Percentiles rank a stretch among this genome's conserved stretches.
Conservation (phyloP, 129 eudicot genomes). For the Lonicera japonica region DNA sequence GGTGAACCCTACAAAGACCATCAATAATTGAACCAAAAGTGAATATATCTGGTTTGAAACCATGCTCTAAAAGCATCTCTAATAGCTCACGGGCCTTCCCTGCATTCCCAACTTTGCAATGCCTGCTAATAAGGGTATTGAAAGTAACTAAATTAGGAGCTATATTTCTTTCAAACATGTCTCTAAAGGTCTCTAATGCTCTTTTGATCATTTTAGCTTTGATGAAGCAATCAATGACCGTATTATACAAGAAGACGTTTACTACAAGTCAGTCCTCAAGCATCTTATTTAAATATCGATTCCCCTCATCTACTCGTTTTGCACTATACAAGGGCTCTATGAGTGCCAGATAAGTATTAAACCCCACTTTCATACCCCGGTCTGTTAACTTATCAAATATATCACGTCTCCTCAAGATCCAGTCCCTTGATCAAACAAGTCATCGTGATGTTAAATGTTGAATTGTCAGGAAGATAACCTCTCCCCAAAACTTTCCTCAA, state of each 20-base stretch:
- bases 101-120: slow-evolving; percentile 57
- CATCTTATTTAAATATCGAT: slow-evolving; percentile 45
- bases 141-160: slow-evolving; percentile 75
- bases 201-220: slow-evolving; percentile 57
- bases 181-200: slow-evolving; percentile 49
- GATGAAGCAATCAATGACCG: slow-evolving; percentile 72
- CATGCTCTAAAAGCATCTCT: slow-evolving; percentile 46
- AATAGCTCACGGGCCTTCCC: slow-evolving; percentile 52
- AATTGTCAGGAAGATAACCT: slow-evolving; percentile 64
- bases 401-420: slow-evolving; percentile 55
- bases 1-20: slow-evolving; percentile 68
- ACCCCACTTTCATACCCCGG: slow-evolving; percentile 45
- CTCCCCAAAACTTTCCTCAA: slow-evolving; percentile 36
- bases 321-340: slow-evolving; percentile 51
- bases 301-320: slow-evolving; percentile 37
- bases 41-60: slow-evolving; percentile 65
- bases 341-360: slow-evolving; percentile 55
- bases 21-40: slow-evolving; percentile 69
- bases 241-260: slow-evolving; percentile 62
- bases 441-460: slow-evolving; percentile 38
- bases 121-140: slow-evolving; percentile 64
- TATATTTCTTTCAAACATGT: slow-evolving; percentile 48
- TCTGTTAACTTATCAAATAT: slow-evolving; percentile 42
- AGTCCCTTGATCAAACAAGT: slow-evolving; percentile 68
- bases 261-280: slow-evolving; percentile 37